These are phyloP conservation scores for Xylariaceae sp. DNA, from an alignment of 2,329 filamentous ascomycete genomes.

Conservation along the genomic window DNA sequence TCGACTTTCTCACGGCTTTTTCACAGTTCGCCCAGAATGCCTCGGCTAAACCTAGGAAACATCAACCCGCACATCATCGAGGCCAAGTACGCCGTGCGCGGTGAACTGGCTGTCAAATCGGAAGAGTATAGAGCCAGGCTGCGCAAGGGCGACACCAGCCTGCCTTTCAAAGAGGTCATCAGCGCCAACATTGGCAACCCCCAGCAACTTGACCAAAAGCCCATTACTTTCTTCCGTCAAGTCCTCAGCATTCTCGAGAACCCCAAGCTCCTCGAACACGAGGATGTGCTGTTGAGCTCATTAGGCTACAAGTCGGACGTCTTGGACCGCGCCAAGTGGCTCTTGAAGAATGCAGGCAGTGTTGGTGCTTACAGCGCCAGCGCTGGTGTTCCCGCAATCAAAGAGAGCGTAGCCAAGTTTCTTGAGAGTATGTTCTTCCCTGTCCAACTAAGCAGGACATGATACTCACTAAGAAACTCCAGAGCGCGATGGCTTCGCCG, in stretches of 20 bases:
- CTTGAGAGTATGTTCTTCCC: conserved; percentile 65
- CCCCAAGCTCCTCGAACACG: conserved; percentile 75
- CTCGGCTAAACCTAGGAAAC: conserved; percentile 69
- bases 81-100: conserved; percentile 94
- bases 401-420: conserved; percentile 86
- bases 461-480: conserved; percentile 16
- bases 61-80: conserved; percentile 87
- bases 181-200: conserved; percentile 99
- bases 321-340: conserved; percentile 73
- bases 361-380: conserved; percentile 97
- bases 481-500: conserved; percentile 84
- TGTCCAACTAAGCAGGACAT: not conserved
- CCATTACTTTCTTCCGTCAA: conserved; percentile 98
- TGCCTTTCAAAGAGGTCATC: conserved; percentile 89
- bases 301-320: conserved; percentile 91
- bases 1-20: conserved; percentile 5
- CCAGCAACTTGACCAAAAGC: conserved; percentile 98
- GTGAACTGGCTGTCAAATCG: conserved; percentile 89
- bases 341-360: conserved; percentile 80
- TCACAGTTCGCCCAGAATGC: conserved; percentile 25
- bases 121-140: conserved; percentile 83
- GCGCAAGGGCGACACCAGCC: conserved; percentile 50
- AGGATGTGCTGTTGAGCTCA: conserved; percentile 68
- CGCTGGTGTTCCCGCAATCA: conserved; percentile 80
- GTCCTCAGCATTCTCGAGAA: conserved; percentile 92